Evolutionary conservation across 140 eudicot genomes (phyloP).

Genomic region (Oenanthe javanica): DNA sequence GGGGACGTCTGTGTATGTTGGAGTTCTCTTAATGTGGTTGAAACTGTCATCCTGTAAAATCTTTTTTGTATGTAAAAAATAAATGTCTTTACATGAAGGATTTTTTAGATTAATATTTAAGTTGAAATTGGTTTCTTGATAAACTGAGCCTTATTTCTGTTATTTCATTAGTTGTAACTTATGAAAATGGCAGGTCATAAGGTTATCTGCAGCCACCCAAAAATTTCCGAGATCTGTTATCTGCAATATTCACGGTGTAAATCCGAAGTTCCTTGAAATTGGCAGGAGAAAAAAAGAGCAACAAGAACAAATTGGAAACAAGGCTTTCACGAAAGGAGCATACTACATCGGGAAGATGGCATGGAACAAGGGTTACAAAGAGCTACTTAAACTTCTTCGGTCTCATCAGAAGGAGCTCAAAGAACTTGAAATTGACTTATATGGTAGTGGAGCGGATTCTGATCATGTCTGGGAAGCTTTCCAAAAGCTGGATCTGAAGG

Average conservation of each 20-base stretch:
- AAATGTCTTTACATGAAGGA: background rate
- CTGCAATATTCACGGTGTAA: slow-evolving; percentile 98
- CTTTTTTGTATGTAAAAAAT: background rate
- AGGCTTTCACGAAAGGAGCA: slow-evolving; percentile 68
- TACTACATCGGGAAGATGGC: slow-evolving; percentile 96
- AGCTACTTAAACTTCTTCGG: slow-evolving; percentile 66
- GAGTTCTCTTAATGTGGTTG: background rate
- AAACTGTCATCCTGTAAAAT: background rate
- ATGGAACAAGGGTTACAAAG: slow-evolving; percentile 95
- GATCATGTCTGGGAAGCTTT: slow-evolving; percentile 64
- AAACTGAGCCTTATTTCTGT: background rate
- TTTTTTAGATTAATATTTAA: background rate
- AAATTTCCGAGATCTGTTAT: slow-evolving; percentile 84
- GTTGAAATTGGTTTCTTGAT: background rate
- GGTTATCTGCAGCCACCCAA: slow-evolving; percentile 95
- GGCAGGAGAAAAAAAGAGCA: slow-evolving; percentile 72
- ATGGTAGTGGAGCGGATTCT: slow-evolving; percentile 91
- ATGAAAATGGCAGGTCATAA: slow-evolving; percentile 59
- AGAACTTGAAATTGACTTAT: slow-evolving; percentile 76
- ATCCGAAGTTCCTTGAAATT: slow-evolving; percentile 84
- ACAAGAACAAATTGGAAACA: slow-evolving; percentile 39
- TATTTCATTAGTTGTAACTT: background rate
- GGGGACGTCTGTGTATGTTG: too few species aligned
- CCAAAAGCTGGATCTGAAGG: slow-evolving; percentile 40
- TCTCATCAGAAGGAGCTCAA: slow-evolving; percentile 66